Conservation (phyloP, 768 basidiomycete species). For the Fomitopsis serialis region DNA sequence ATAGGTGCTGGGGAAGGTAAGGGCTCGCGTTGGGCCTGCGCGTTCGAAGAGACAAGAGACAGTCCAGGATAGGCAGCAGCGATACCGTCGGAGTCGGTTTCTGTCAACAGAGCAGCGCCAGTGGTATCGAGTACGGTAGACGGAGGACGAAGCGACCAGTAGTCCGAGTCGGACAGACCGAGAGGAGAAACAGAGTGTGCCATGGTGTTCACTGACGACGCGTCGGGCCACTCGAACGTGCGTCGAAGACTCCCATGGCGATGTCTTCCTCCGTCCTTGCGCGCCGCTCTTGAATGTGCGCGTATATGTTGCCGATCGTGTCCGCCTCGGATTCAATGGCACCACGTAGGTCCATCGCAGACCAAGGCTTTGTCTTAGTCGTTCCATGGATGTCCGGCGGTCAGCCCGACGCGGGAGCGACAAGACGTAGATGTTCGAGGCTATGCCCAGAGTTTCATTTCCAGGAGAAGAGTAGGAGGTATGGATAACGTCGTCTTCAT, state of each 20-base stretch:
- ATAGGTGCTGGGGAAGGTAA: slow-evolving; percentile 21
- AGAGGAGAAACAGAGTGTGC: slow-evolving; percentile 4
- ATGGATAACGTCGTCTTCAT: neutral
- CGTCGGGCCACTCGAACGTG: slow-evolving; percentile 19
- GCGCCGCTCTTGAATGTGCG: slow-evolving; percentile 32
- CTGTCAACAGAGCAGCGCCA: neutral
- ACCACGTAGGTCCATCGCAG: slow-evolving; percentile 51
- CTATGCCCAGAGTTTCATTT: slow-evolving; percentile 30
- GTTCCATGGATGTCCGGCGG: slow-evolving; percentile 54
- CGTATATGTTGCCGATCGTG: slow-evolving; percentile 35
- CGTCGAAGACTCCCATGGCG: neutral
- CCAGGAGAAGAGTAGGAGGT: neutral
- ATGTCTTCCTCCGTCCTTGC: neutral
- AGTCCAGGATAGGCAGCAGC: neutral
- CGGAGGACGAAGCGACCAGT: slow-evolving; percentile 10
- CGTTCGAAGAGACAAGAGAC: neutral
- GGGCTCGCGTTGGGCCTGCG: neutral
- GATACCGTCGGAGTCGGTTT: neutral
- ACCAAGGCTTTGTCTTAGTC: slow-evolving; percentile 38
- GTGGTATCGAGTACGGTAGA: neutral
- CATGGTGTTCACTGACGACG: slow-evolving; percentile 5
- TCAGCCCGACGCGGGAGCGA: slow-evolving; percentile 54
- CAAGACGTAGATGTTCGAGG: slow-evolving; percentile 47
- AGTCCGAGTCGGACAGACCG: slow-evolving; percentile 12
- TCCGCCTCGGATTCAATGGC: slow-evolving; percentile 38